Conservation (phyloP, 2,329 filamentous ascomycete genomes). For the Pseudogymnoascus sp. region DNA sequence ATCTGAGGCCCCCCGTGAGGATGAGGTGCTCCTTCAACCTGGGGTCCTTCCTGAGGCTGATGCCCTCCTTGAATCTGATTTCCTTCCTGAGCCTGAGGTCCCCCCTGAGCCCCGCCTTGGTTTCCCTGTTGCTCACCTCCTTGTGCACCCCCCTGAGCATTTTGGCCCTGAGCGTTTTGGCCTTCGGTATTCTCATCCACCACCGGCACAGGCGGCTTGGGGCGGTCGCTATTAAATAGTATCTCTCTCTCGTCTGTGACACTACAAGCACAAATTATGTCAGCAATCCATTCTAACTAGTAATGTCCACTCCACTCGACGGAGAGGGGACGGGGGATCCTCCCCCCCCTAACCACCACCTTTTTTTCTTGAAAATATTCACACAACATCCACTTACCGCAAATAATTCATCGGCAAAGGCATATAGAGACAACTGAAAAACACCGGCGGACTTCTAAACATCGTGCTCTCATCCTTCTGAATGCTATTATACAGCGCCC, state of each 20-base stretch:
- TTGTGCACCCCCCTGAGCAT: background rate
- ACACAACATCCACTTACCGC: background rate
- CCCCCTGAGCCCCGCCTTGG: background rate
- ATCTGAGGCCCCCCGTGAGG: too few relatives aligned
- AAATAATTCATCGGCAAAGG: background rate
- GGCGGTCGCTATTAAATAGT: too few relatives aligned
- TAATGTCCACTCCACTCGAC: background rate
- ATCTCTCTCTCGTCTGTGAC: too few relatives aligned
- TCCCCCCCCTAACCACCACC: too few relatives aligned
- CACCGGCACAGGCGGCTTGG: too few relatives aligned
- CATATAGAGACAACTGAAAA: background rate
- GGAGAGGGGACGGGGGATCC: fast-evolving
- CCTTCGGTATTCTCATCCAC: too few relatives aligned
- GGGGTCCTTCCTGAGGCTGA: background rate
- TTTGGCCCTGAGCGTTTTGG: background rate
- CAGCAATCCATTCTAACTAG: background rate
- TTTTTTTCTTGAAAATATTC: too few relatives aligned
- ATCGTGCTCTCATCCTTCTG: background rate
- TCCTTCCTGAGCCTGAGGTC: background rate
- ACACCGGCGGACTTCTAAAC: background rate
- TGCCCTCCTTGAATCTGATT: background rate
- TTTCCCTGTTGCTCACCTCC: background rate
- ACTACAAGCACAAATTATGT: background rate
- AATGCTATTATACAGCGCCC: background rate
- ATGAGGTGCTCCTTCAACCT: too few relatives aligned